Base-by-base conservation (phyloP, 2,329 filamentous ascomycete genomes). In the Didymella segeticola region DNA sequence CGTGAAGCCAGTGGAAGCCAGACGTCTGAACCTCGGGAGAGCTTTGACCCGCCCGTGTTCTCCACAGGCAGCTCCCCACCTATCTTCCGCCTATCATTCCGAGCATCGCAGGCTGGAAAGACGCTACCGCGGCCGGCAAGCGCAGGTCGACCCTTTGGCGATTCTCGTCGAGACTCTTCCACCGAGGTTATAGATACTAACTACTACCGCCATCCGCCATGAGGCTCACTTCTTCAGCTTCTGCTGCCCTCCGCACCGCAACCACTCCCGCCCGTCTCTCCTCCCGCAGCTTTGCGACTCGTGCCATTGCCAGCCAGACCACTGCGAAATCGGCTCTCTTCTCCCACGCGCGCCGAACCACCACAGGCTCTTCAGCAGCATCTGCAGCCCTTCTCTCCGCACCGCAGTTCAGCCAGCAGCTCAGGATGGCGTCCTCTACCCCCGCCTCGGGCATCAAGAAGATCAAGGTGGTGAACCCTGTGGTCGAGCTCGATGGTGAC, bases 381-480 rank as follows among this genome's bases (percentile, higher is more conserved):
- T n/a, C 47, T 27, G 31, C 53, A 57, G 47, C 52, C 8, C 39
- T 49, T 19, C 25, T 39, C 41, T 5, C 34, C 27, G n/a, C 33
- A 4, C 17, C 19, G 63, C 50, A 30, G 5, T 43, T 39, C 22
- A 36, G 33, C 25, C 45, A 54, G 56, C 63, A 64, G 58, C 61
- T 64, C 60, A 73, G 61, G 47, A 75, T 75, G 71, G 64, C 71
- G 46, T 69, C 63, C 29, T 57, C 58, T 38, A 80, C 84, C 69
- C 19, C 49, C 14, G 42, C 49, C 15, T 52, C 49, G 11, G 97
- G 96, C 87, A 96, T 97, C 85, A 82, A 85, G 73, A 99, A 98
- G 89, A 98, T 98, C 85, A 95, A 96, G 86, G 95, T 99, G 83
- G 93, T 96, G 87, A 98, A 96, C 80, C 95, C 95, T 64, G 88